Evolutionary conservation across 2,329 filamentous ascomycete genomes (phyloP), one percentile per base, ranked within the genome.

Genomic region (Penicillium sp.): DNA sequence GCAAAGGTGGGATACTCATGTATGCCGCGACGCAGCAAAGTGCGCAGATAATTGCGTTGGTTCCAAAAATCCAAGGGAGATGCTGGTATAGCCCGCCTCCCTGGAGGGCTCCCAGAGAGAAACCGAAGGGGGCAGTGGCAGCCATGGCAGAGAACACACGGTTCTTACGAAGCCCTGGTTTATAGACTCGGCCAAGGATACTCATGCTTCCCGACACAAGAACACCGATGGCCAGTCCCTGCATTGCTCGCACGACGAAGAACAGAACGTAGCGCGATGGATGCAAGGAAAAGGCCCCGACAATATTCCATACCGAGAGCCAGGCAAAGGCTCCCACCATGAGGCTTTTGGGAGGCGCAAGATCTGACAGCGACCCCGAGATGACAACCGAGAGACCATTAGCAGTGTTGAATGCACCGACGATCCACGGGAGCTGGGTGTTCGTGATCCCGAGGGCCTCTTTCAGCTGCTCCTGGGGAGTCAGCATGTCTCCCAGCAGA

Each of bases 131-230:
- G 3, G 72, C 73, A 11, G 60, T 67, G 4, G 70, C 72, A 4
- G 71, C 72, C 52, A 76, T 75, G 4, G 73, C 49, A 0, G 69
- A 66, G 39, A 77, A 76, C 0, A 70, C 66, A 54, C 75, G 71
- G 39, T 73, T 67, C 53, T 76, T 75, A 33, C 67, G 59, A 32
- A 56, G 45, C 0, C 72, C 72, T 1, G 69, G 69, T 3, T 61
- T 60, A 45, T 75, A 77, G 0, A 70, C 64, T 1, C 63, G 59
- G 1, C 73, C 73, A 2, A 76, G 55, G 9, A 77, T 60, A 13
- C 71, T 74, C 43, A 77, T 62, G 6, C 59, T 68, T 33, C 75
- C 76, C 0, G 74, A 75, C 6, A 77, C 60, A 21, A 71, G 40
- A 9, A 76, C 64, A 0, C 73, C 70, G 4, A 75, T 72, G 1